Conservation (phyloP, 1,139 yeast genomes). For the Lodderomyces margitis region DNA sequence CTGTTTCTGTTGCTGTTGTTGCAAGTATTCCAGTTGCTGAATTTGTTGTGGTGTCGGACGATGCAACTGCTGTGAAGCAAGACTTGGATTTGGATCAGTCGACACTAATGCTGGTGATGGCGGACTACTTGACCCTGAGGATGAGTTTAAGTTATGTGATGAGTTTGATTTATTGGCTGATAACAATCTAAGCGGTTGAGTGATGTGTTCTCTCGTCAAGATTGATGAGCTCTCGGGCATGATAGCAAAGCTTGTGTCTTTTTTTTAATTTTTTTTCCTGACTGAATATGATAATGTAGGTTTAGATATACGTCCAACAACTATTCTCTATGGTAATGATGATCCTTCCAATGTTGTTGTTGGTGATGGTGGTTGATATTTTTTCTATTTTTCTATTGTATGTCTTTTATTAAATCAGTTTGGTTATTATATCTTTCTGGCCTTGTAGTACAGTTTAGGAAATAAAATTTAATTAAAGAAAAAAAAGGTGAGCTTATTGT, state of each 20-base stretch:
- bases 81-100: background rate
- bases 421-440: background rate
- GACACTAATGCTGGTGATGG: constrained; percentile 6
- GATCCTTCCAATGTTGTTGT: too few species aligned
- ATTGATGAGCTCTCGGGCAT: constrained; percentile 10
- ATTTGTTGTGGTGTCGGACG: background rate
- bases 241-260: too few species aligned
- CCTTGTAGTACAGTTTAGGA: background rate
- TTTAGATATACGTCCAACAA: too few species aligned
- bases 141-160: constrained; percentile 5
- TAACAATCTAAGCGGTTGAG: constrained; percentile 7
- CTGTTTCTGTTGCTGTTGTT: background rate
- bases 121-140: constrained; percentile 11
- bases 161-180: constrained; percentile 6
- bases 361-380: too few species aligned
- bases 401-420: too few species aligned
- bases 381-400: too few species aligned
- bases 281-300: too few species aligned
- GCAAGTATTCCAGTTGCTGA: background rate
- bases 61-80: background rate
- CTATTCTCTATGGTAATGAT: too few species aligned
- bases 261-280: too few species aligned
- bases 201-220: constrained; percentile 7
- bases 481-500: background rate
- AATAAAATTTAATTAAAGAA: background rate